Evolutionary conservation across 2,329 filamentous ascomycete species (phyloP).

Genomic region (Talaromyces sp.): DNA sequence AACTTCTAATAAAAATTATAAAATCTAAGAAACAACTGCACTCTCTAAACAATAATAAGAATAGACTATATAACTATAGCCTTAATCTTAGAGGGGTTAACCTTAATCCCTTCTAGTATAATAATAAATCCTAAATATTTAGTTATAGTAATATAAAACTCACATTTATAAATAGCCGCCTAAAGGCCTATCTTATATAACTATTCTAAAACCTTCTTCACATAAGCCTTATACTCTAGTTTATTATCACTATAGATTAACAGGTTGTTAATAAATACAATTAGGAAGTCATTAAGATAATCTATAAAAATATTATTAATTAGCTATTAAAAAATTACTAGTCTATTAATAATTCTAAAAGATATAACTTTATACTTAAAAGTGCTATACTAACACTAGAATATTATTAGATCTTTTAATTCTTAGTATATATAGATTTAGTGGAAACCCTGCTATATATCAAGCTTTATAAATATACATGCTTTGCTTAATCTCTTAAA

Average conservation of each 20-base stretch:
- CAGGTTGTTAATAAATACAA: neutral
- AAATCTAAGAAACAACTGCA: constrained; percentile 2
- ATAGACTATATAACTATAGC: neutral
- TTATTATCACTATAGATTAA: neutral
- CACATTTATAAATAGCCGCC: neutral
- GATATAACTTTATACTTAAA: neutral
- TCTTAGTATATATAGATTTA: neutral
- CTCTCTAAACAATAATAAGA: no score
- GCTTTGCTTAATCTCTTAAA: neutral
- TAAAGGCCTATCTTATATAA: neutral
- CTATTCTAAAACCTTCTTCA: neutral
- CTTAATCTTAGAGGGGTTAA: neutral
- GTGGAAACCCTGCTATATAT: neutral
- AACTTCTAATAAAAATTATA: constrained; percentile 7
- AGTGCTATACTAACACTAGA: neutral
- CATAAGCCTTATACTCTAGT: neutral
- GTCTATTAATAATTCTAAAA: neutral
- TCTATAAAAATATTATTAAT: neutral
- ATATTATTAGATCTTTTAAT: neutral
- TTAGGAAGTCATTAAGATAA: neutral
- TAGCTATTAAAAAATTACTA: neutral
- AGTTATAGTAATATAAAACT: no score
- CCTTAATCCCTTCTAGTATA: neutral
- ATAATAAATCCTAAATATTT: no score
- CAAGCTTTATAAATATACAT: neutral